phyloP scores from a whole-genome alignment of 768 basidiomycete genomes.

The Leucosporidium creatinivorum region DNA sequence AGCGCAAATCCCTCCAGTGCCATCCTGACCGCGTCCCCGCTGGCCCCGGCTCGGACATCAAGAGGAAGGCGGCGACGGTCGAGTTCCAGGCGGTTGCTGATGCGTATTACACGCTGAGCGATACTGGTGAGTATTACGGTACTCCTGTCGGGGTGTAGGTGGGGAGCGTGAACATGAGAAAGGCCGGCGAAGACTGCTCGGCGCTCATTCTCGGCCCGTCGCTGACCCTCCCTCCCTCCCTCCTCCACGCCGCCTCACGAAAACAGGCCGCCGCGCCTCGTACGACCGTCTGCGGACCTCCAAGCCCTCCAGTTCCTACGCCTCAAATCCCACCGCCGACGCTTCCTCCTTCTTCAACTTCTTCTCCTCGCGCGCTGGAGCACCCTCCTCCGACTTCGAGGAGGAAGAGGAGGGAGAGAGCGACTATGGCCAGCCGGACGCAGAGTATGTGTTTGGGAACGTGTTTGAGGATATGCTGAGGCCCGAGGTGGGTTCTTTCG shows the following conservation, averaged over 20 bases:
- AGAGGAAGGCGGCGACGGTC: constrained; percentile 16
- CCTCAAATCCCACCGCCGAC: neutral
- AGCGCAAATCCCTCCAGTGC: constrained; percentile 20
- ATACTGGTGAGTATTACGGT: neutral
- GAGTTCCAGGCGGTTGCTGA: constrained; percentile 33
- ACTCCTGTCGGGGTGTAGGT: too few relatives aligned
- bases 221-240: too few relatives aligned
- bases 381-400: neutral
- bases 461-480: constrained; percentile 32
- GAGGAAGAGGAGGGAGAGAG: neutral
- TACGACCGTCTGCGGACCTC: neutral
- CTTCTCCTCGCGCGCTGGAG: neutral
- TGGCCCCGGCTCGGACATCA: constrained; percentile 6
- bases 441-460: constrained; percentile 28
- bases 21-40: constrained; percentile 33
- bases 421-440: constrained; percentile 21
- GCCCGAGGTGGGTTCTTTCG: neutral
- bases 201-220: too few relatives aligned
- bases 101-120: constrained; percentile 21
- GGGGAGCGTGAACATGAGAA: too few relatives aligned
- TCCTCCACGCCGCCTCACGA: too few relatives aligned
- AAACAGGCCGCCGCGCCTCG: neutral
- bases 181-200: too few relatives aligned
- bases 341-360: neutral
- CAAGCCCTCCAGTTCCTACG: neutral